These are phyloP conservation scores for Lactifluus pinguis DNA, from an alignment of 768 basidiomycete species.

Conservation along the genomic window DNA sequence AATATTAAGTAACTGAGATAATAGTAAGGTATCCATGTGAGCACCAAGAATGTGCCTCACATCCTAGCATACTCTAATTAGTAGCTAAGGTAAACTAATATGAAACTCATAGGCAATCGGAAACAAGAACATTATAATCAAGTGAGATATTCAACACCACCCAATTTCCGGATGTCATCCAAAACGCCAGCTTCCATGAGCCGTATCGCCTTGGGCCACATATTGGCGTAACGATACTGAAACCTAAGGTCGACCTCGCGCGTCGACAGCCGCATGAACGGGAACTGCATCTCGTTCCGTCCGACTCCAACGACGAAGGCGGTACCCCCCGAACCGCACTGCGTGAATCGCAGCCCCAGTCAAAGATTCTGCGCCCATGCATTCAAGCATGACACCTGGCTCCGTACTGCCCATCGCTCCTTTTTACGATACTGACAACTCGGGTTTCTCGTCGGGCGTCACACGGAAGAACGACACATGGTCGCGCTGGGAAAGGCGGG, in stretches of 20 bases:
- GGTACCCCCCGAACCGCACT: constrained; percentile 50
- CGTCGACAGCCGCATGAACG: constrained; percentile 64
- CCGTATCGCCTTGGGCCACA: constrained; percentile 80
- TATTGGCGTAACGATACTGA: constrained; percentile 60
- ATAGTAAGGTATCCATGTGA: too few relatives aligned
- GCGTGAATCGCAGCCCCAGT: constrained; percentile 42
- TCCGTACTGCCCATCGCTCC: constrained; percentile 39
- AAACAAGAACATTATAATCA: too few relatives aligned
- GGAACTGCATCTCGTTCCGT: constrained; percentile 52
- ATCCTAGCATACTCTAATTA: too few relatives aligned
- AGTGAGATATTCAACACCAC: too few relatives aligned
- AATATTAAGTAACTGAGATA: too few relatives aligned
- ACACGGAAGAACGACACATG: constrained; percentile 45
- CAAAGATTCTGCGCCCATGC: constrained; percentile 56
- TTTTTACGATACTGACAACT: constrained; percentile 39
- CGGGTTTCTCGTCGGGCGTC: constrained; percentile 34
- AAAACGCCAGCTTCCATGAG: constrained; percentile 65
- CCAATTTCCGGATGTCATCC: constrained; percentile 64
- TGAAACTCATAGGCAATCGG: too few relatives aligned
- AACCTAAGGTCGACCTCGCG: constrained; percentile 63
- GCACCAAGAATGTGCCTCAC: too few relatives aligned
- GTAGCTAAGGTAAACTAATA: too few relatives aligned
- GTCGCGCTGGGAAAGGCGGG: constrained; percentile 27
- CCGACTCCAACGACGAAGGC: constrained; percentile 67
- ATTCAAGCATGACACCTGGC: constrained; percentile 46